Conservation (phyloP, 257 asterid genomes). For the Apocynum venetum region DNA sequence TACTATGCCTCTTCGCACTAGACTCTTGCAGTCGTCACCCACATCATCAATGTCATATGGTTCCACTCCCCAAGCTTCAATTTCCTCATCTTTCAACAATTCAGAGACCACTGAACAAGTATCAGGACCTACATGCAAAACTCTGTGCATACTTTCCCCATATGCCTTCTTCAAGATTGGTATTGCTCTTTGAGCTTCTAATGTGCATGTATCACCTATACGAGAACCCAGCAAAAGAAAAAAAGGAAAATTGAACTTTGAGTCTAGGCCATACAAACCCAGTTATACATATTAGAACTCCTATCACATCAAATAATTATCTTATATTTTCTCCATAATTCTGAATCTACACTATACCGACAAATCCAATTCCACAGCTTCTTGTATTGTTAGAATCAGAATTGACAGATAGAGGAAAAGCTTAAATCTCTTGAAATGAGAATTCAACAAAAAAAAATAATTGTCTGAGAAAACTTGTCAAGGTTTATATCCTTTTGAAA, state of each 20-base stretch:
- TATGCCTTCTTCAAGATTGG: conserved; percentile 67
- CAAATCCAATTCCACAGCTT: not conserved
- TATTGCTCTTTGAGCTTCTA: conserved; percentile 50
- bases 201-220: conserved; percentile 70
- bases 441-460: not conserved
- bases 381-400: not conserved
- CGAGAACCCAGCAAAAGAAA: not conserved
- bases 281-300: not conserved
- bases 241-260: not conserved
- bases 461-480: not conserved
- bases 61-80: conserved; percentile 93
- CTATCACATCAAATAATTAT: not conserved
- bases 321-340: not conserved
- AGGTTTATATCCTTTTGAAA: not conserved
- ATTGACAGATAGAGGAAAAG: not conserved
- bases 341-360: not conserved
- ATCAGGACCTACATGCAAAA: conserved; percentile 86
- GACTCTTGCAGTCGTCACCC: conserved; percentile 54
- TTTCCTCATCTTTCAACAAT: conserved; percentile 64
- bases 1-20: conserved; percentile 58
- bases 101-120: conserved; percentile 70
- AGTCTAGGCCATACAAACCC: not conserved
- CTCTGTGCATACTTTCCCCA: conserved; percentile 65
- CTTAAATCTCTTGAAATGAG: too few relatives aligned
- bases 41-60: conserved; percentile 81